These are phyloP conservation scores for Exutisphaerella laricina DNA, from an alignment of 2,329 filamentous ascomycete genomes.

Conservation along the genomic window DNA sequence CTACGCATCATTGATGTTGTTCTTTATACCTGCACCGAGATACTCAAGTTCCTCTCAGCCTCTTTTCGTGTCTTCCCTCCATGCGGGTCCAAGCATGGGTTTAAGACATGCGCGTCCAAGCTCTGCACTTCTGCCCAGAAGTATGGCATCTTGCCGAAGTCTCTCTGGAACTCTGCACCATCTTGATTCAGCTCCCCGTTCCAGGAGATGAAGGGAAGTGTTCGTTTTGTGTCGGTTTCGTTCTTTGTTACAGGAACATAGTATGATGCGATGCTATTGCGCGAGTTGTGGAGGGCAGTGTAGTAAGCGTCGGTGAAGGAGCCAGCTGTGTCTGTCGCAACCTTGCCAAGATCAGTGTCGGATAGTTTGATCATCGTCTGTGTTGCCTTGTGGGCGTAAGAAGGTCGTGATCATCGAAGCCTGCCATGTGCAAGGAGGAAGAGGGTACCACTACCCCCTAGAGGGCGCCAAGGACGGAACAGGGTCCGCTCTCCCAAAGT, in stretches of 20 bases:
- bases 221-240: conserved; percentile 50
- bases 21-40: conserved; percentile 53
- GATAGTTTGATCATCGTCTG: conserved; percentile 25
- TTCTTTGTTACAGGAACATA: conserved; percentile 52
- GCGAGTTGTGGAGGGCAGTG: conserved; percentile 58
- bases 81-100: conserved; percentile 43
- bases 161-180: conserved; percentile 59
- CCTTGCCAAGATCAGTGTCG: conserved; percentile 27
- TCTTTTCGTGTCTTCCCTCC: conserved; percentile 31
- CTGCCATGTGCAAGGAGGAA: not conserved
- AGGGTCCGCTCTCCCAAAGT: conserved; percentile 1
- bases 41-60: conserved; percentile 57
- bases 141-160: conserved; percentile 58
- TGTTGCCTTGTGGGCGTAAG: too few species aligned
- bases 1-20: not conserved
- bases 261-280: conserved; percentile 57
- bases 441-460: not conserved
- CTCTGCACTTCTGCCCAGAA: conserved; percentile 67
- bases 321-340: conserved; percentile 55
- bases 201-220: conserved; percentile 63
- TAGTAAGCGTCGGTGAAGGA: conserved; percentile 72
- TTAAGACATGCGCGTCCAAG: conserved; percentile 72
- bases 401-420: too few species aligned
- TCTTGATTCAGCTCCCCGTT: conserved; percentile 66
- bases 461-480: conserved; percentile 1